Evolutionary conservation across 2,329 filamentous ascomycete species (phyloP), one percentile per base, ranked within the genome.

Genomic region (Microsporum ferrugineum): DNA sequence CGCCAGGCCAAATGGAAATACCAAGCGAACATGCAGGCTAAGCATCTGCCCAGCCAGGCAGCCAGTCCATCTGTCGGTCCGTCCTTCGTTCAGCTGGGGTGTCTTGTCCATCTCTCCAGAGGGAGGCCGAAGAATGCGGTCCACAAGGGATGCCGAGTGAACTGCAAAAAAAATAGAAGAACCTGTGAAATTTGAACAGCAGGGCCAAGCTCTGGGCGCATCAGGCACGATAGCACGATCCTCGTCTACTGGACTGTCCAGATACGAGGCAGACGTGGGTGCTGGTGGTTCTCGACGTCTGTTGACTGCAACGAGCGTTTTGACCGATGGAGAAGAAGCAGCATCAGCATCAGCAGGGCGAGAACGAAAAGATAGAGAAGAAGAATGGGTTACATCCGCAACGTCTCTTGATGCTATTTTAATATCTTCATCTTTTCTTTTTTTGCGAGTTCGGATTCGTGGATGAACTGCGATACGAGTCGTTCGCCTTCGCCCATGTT

Each of bases 21-120:
- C 49, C 49, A 53, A 53, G 49, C 49, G 49, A 53, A 33, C 49
- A 53, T 27, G 49, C 31, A 53, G 49, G 49, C 29, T 53, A 53
- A 53, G 49, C 49, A 53, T 53, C 49, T 33, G 49, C 49, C 49
- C 49, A 53, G 49, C 49, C 12, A 29, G 27, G 49, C 49, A 53
- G 49, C 31, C 2, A 12, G 49, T 53, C 49, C 49, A 27, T 34
- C 29, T 33, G 12, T 53, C 49, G 49, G 49, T 53, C 49, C 49
- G 49, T 53, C 49, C 31, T 23, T 53, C 31, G 23, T 12, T 53
- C 49, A 53, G 49, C 49, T 53, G 49, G 17, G 17, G 17, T 23
- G 17, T 23, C 17, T 23, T 23, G 17, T 23, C 17, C 17, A 23
- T 23, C 17, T 23, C 17, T 23, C 17, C 17, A 17, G 23, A 51